Conservation (phyloP, 768 basidiomycete genomes). For the Macrolepiota fuliginosa region DNA sequence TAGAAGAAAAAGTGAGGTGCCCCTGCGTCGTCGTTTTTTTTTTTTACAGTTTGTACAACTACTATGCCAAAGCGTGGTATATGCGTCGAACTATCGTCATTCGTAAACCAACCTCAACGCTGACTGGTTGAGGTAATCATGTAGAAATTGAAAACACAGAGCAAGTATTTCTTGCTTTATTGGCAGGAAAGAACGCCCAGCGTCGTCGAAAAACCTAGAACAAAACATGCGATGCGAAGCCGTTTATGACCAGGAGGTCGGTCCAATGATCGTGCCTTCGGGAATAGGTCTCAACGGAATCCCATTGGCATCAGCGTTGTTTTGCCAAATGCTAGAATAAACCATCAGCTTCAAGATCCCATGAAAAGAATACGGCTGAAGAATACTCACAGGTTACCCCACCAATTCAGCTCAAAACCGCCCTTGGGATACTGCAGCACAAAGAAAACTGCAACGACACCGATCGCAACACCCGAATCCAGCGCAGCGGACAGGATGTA, state of each 20-base stretch:
- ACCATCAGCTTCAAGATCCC: neutral
- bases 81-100: neutral
- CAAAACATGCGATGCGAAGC: neutral
- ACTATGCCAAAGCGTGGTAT: neutral
- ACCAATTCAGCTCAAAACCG: conserved; percentile 63
- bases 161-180: conserved; percentile 9
- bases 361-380: neutral
- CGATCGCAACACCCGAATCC: conserved; percentile 62
- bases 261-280: conserved; percentile 56
- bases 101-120: neutral
- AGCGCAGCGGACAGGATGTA: conserved; percentile 80
- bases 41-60: conserved; percentile 1
- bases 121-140: neutral
- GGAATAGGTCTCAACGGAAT: conserved; percentile 49
- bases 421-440: conserved; percentile 53
- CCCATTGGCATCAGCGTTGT: conserved; percentile 68
- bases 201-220: neutral
- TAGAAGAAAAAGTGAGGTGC: neutral
- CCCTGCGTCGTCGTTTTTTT: neutral
- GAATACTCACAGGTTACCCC: conserved; percentile 66
- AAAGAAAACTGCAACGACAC: conserved; percentile 66
- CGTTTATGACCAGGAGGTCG: conserved; percentile 52
- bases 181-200: neutral
- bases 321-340: conserved; percentile 52
- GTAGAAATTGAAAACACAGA: neutral